These are phyloP conservation scores for Westerdykella ornata DNA, from an alignment of 2,329 filamentous ascomycete genomes.

Conservation along the genomic window DNA sequence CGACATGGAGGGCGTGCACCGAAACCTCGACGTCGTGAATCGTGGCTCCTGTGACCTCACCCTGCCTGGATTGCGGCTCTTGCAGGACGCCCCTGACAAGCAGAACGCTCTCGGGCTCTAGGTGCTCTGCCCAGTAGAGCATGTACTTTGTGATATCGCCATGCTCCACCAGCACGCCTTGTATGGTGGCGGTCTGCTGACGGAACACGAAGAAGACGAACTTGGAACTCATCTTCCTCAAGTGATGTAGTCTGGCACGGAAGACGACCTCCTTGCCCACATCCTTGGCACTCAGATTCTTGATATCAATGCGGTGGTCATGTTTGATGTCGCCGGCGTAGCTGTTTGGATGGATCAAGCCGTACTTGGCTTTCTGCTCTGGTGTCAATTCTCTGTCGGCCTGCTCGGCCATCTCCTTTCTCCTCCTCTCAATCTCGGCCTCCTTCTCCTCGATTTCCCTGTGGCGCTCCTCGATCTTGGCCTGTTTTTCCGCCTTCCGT, in stretches of 20 bases:
- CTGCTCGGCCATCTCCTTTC: slow-evolving; percentile 43
- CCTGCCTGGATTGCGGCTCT: slow-evolving; percentile 56
- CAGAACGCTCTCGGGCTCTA: slow-evolving; percentile 71
- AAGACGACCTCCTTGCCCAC: slow-evolving; percentile 58
- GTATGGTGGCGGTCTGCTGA: slow-evolving; percentile 74
- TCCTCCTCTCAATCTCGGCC: slow-evolving; percentile 43
- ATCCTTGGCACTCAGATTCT: slow-evolving; percentile 47
- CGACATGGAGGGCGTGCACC: slow-evolving; percentile 59
- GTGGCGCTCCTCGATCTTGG: slow-evolving; percentile 40
- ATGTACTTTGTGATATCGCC: slow-evolving; percentile 64
- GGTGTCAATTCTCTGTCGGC: slow-evolving; percentile 51
- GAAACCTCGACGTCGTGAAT: slow-evolving; percentile 71
- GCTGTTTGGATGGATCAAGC: slow-evolving; percentile 52
- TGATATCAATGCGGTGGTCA: slow-evolving; percentile 45
- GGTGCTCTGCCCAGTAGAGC: slow-evolving; percentile 79
- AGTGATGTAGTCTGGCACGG: slow-evolving; percentile 67
- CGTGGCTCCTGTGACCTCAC: slow-evolving; percentile 67
- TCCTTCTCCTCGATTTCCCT: slow-evolving; percentile 41
- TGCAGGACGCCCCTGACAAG: slow-evolving; percentile 69
- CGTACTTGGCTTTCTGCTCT: slow-evolving; percentile 55
- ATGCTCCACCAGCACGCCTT: slow-evolving; percentile 67
- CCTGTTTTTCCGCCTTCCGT: slow-evolving; percentile 44
- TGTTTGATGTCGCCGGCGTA: slow-evolving; percentile 48
- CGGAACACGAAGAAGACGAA: slow-evolving; percentile 82
- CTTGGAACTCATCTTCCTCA: slow-evolving; percentile 73